phyloP scores from a whole-genome alignment of 176 grass and related monocot genomes.

The Oryza meyeriana region DNA sequence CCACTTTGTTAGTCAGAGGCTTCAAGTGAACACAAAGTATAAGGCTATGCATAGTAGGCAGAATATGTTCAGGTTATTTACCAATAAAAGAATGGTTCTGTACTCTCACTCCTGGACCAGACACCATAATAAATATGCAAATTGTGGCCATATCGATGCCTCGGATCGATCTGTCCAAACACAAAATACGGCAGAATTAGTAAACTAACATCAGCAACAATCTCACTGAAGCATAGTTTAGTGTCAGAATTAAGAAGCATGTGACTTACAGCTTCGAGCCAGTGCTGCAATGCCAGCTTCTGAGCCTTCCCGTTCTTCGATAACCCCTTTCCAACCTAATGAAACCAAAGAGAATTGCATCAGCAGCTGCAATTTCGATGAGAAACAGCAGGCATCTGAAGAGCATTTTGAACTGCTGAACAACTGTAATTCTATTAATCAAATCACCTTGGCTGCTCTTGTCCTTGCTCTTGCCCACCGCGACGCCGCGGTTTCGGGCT shows the following conservation, averaged over 20 bases:
- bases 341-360: conserved; percentile 3
- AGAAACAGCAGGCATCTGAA: conserved; percentile 20
- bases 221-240: conserved; percentile 30
- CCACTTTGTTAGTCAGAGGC: neutral
- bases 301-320: conserved; percentile 85
- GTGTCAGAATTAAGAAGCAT: conserved; percentile 28
- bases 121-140: conserved; percentile 88
- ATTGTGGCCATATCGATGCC: conserved; percentile 96
- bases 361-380: conserved; percentile 33
- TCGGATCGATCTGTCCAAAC: conserved; percentile 84
- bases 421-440: neutral
- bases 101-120: conserved; percentile 75
- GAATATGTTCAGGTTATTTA: conserved; percentile 25
- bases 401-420: neutral
- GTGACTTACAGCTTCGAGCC: conserved; percentile 97
- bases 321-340: conserved; percentile 91
- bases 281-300: conserved; percentile 91
- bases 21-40: neutral
- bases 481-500: conserved; percentile 77
- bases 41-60: neutral
- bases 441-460: conserved; percentile 78
- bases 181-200: conserved; percentile 23
- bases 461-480: conserved; percentile 86
- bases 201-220: conserved; percentile 39
- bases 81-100: conserved; percentile 96